A percentile compares a stretch with the other conserved stretches of the same genome.
These are phyloP conservation scores for Anisodus acutangulus DNA, from an alignment of 257 asterid genomes.

Conservation along the genomic window DNA sequence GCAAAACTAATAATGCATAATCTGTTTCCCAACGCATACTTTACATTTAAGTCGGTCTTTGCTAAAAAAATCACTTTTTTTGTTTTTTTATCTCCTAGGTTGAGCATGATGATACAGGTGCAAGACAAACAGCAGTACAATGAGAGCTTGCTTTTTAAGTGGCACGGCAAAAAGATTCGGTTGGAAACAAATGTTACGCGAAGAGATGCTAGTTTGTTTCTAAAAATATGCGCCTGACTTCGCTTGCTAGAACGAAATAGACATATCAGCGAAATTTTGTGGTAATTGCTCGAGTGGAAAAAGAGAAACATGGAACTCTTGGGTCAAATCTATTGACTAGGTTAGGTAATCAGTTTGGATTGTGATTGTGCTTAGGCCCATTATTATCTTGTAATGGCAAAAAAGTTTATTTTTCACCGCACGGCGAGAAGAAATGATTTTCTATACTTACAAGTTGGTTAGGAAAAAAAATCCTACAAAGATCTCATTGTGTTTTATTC, in stretches of 20 bases:
- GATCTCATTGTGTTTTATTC: too few species aligned
- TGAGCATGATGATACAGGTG: slow-evolving; percentile 63
- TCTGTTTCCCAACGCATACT: background rate
- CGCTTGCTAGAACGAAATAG: background rate
- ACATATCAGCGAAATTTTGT: background rate
- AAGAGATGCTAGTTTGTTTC: background rate
- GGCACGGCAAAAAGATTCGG: background rate
- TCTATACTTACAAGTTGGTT: too few species aligned
- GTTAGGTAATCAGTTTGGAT: background rate
- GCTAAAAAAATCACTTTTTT: background rate
- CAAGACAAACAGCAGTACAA: slow-evolving; percentile 56
- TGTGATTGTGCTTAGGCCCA: background rate
- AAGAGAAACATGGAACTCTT: background rate
- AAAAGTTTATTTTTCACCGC: too few species aligned
- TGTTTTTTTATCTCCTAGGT: slow-evolving; percentile 53
- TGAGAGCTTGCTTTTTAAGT: slow-evolving; percentile 31
- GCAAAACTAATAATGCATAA: background rate
- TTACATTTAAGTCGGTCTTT: background rate
- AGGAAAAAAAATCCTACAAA: too few species aligned
- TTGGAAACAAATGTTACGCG: slow-evolving; percentile 1
- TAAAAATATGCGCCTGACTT: background rate
- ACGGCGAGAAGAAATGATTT: too few species aligned
- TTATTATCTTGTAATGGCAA: too few species aligned
- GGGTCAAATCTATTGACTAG: background rate
- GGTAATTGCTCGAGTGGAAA: background rate